Evolutionary conservation across 2,329 filamentous ascomycete species (phyloP), one percentile per base, ranked within the genome.

Genomic region (Epichloe sibirici): DNA sequence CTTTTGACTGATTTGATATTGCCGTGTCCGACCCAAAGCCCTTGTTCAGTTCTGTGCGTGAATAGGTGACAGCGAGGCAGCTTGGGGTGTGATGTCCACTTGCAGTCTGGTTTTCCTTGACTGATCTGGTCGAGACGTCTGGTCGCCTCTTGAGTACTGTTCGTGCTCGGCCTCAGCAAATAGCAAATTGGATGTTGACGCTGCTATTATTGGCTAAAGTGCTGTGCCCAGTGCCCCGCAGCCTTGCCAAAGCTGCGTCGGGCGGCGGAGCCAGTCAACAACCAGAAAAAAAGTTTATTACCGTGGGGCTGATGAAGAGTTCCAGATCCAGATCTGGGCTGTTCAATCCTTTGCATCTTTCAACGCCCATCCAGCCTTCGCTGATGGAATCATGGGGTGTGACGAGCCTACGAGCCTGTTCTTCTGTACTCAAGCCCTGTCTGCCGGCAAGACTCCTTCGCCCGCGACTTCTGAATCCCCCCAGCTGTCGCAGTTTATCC

Each of bases 361-460:
- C 48, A 49, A 28, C 45, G 8, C 37, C 48, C 35, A 47, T 44
- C 40, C 31, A 25, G 31, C 35, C 23, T 11, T 43, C 21, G 49
- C 50, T 46, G 50, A 55, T 55, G 53, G 53, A 52, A 48, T 3
- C n/a, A 55, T 55, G 43, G 50, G 37, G 46, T 45, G 35, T 31
- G 31, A 47, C 28, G 37, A 39, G 53, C 38, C 46, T 52, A 42
- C 49, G 39, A 40, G 40, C n/a, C 37, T 21, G n/a, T 43, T 28
- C 40, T 6, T 50, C 17, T 45, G 23, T 50, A 15, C 11, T 40
- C 12, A 53, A 45, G 17, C 17, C 39, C 40, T 40, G 28, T 38
- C 21, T 52, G 34, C 21, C 49, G 40, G 42, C 43, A 34, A 25
- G 48, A 34, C 12, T 48, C 15, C 35, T n/a, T 51, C 37, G 50